A percentile compares a stretch with the other conserved stretches of the same genome.
Evolutionary conservation across 306 rosid genomes (phyloP).

Genomic region (Cicer bijugum): DNA sequence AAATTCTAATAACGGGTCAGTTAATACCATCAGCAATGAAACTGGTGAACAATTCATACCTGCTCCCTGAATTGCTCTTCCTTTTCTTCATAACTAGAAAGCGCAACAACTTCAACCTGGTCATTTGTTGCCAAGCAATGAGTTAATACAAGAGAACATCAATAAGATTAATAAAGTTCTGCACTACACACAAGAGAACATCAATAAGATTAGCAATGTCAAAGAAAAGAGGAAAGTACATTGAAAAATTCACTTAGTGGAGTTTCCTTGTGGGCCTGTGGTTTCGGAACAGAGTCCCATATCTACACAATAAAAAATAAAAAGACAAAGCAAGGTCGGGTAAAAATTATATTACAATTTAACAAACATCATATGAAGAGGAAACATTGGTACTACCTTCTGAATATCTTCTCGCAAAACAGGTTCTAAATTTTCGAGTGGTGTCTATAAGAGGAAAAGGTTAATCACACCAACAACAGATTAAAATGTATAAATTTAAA

Average conservation of each 20-base stretch:
- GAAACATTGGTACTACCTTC: constrained; percentile 61
- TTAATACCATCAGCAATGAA: constrained; percentile 22
- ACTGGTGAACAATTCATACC: constrained; percentile 54
- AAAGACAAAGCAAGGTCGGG: constrained; percentile 38
- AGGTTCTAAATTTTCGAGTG: constrained; percentile 96
- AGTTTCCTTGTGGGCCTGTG: constrained; percentile 82
- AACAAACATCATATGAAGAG: constrained; percentile 20
- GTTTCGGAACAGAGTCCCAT: constrained; percentile 99
- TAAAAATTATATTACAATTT: constrained; percentile 2
- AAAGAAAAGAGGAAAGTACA: constrained; percentile 51
- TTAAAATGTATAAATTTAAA: background rate
- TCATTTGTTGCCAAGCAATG: constrained; percentile 51
- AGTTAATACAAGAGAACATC: constrained; percentile 40
- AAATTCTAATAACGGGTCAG: constrained; percentile 17
- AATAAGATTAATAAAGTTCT: constrained; percentile 20
- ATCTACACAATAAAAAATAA: constrained; percentile 57
- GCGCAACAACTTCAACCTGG: constrained; percentile 98
- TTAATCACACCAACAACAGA: constrained; percentile 42
- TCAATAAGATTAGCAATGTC: constrained; percentile 31
- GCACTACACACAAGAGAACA: constrained; percentile 21
- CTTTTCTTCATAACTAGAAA: constrained; percentile 97
- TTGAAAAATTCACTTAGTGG: constrained; percentile 97
- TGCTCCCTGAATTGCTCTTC: constrained; percentile 94
- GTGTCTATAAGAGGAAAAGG: constrained; percentile 66
- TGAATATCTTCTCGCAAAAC: constrained; percentile 97